Base-by-base conservation (phyloP, 225 moss, liverwort and hornwort species). In the Physcomitrellopsis africana region DNA sequence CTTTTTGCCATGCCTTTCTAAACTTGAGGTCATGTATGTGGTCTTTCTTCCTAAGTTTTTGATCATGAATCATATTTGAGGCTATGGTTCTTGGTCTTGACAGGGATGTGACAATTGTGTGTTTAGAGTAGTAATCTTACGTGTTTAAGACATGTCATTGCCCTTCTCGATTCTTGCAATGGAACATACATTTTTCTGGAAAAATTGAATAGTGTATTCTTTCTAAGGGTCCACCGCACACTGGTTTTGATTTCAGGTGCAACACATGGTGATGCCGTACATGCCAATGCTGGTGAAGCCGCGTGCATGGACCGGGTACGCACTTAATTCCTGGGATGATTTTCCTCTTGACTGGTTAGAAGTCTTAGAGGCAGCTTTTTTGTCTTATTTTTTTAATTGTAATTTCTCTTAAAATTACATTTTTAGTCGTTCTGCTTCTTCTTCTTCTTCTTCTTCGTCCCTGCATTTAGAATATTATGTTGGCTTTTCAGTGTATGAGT, bases 271-370 rank as follows among this genome's bases (percentile, higher is more conserved):
- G 69, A 93, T 99, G 88, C 99, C 99, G 1, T 99, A 99, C 56
- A 99, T 99, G 99, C 99, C 99, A 51, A 99, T 99, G 99, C 64
- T 99, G 81, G 84, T 99, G 73, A 85, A 89, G 65, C 99, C 99
- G 72, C 87, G 80, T 58, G 19, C 14, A 47, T 99, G 99, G 99
- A 92, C 63, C 44, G 86, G 92, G 95, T 97, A 89, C 20, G 48
- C 48, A n/a, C 0, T 51, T 47, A 37, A 51, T 57, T 58, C 24
- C 52, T 75, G n/a, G 1, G 59, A 27, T 70, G 14, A 18, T 45
- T 27, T 59, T 82, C 29, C 8, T 52, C 15, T 68, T 9, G 16
- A 66, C 19, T 72, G 29, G 23, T 7, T 68, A 14, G 20, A 26
- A 63, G 6, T 37, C 32, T 37, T 5, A 37, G 7, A 37, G 4